These are phyloP conservation scores for Irpex rosettiformis DNA, from an alignment of 1,284 basidiomycete species.

Conservation along the genomic window DNA sequence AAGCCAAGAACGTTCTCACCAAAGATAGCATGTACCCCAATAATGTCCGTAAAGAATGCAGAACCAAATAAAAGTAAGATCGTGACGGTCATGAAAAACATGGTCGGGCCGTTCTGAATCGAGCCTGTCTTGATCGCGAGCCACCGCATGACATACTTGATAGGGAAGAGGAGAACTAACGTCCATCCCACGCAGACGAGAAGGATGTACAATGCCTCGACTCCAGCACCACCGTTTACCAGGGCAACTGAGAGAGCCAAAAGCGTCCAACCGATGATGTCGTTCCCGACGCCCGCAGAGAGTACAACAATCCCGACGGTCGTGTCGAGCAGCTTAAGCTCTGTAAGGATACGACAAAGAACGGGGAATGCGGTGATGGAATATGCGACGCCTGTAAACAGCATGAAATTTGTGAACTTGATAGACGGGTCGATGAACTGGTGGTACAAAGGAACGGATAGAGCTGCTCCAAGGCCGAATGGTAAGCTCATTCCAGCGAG, in stretches of 20 bases:
- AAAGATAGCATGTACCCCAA: slow-evolving; percentile 92
- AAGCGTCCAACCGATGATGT: slow-evolving; percentile 74
- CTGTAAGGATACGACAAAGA: slow-evolving; percentile 85
- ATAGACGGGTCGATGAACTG: slow-evolving; percentile 68
- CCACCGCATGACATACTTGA: slow-evolving; percentile 63
- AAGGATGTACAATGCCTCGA: slow-evolving; percentile 82
- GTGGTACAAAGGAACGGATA: slow-evolving; percentile 80
- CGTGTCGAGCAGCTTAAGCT: slow-evolving; percentile 84
- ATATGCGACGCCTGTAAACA: slow-evolving; percentile 91
- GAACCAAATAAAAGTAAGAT: slow-evolving; percentile 60
- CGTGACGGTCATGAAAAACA: slow-evolving; percentile 63
- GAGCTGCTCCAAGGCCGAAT: slow-evolving; percentile 67
- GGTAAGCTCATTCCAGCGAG: slow-evolving; percentile 49
- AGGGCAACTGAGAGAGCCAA: slow-evolving; percentile 87
- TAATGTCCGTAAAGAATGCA: slow-evolving; percentile 75
- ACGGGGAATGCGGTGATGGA: slow-evolving; percentile 95
- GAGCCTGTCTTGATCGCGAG: slow-evolving; percentile 78
- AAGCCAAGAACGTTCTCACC: slow-evolving; percentile 34
- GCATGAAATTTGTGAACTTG: slow-evolving; percentile 83
- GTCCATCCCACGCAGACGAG: slow-evolving; percentile 81
- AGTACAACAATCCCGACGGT: slow-evolving; percentile 92
- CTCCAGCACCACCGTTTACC: slow-evolving; percentile 76
- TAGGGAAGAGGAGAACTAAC: slow-evolving; percentile 73
- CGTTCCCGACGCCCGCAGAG: slow-evolving; percentile 93
- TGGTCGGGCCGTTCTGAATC: slow-evolving; percentile 69